A percentile compares a stretch with the other conserved stretches of the same genome.
phyloP scores from a whole-genome alignment of 1,139 yeast genomes.

The Candida smagusa region DNA sequence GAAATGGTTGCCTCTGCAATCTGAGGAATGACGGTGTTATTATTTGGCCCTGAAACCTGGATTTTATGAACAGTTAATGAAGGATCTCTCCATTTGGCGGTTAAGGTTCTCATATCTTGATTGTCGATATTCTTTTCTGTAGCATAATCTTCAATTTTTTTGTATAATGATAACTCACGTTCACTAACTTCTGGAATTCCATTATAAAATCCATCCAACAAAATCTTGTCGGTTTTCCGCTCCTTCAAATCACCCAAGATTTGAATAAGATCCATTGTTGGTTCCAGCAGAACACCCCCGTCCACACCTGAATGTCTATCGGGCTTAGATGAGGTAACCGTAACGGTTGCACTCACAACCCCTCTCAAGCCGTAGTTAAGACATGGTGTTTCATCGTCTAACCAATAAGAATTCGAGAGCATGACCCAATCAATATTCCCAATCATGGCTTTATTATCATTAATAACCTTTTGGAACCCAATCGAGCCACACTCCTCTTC shows the following conservation, averaged over 20 bases:
- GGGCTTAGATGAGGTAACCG: constrained; percentile 67
- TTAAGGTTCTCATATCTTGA: constrained; percentile 49
- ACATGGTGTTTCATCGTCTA: constrained; percentile 86
- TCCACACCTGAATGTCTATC: constrained; percentile 96
- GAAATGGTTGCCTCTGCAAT: constrained; percentile 74
- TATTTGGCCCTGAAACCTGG: constrained; percentile 86
- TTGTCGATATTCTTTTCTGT: constrained; percentile 19
- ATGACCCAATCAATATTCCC: constrained; percentile 85
- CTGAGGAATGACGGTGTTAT: constrained; percentile 86
- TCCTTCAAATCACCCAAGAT: constrained; percentile 62
- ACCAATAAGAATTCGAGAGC: constrained; percentile 90
- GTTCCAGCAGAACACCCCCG: constrained; percentile 89
- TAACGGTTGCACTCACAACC: constrained; percentile 75
- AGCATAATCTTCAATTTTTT: constrained; percentile 51
- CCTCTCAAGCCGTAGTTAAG: constrained; percentile 93
- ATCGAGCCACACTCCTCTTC: constrained; percentile 93
- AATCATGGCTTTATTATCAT: constrained; percentile 46
- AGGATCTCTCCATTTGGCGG: constrained; percentile 90
- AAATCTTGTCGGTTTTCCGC: constrained; percentile 44
- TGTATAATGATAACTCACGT: constrained; percentile 58
- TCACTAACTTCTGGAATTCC: constrained; percentile 55
- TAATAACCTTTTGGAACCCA: constrained; percentile 72
- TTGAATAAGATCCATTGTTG: constrained; percentile 80
- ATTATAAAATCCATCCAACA: constrained; percentile 69
- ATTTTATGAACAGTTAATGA: constrained; percentile 87